Base-by-base conservation (phyloP, 257 asterid genomes). In the Cruciata laevipes region DNA sequence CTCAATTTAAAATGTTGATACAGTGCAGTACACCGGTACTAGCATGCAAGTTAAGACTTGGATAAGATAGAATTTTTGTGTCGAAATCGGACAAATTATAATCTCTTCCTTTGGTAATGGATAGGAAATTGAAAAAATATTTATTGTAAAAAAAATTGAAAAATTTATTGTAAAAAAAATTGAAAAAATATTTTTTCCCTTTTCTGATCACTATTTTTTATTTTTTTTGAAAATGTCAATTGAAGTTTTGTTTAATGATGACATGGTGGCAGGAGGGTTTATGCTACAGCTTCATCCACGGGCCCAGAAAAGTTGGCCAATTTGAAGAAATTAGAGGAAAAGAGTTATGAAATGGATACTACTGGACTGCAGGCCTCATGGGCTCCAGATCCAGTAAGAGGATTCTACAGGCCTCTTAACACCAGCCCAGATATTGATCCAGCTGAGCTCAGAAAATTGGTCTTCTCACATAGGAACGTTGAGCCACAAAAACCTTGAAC, bases 381-480 rank as follows among this genome's bases (percentile, higher is more conserved):
- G 73, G 14, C n/a, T 2, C 73, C 73, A 2, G 73, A 69, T 38
- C 73, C 74, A 13, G 62, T 31, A 21, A 70, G 68, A 7, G 73
- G 73, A 7, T 38, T 57, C 44, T 69, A 58, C 58, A 57, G 35
- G 44, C 67, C 73, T 42, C 20, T 58, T 11, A 31, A 60, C 44
- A 69, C 61, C 14, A 20, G 47, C 30, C 42, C 57, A 14, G 66
- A 60, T 11, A 20, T 32, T 30, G 35, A 61, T 61, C 61, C 62
- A 70, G 51, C 61, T 61, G 49, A 70, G 9, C 57, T 65, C 55
- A 52, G 69, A 12, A 32, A 61, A 30, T 60, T 44, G 24, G 58
- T 40, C 27, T 20, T 58, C 58, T 38, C 27, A 20, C 31, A 56
- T 38, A 30, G 27, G 3, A 6, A 32, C 7, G n/a, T 20, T 27